Percentiles rank a stretch among this genome's conserved stretches.
phyloP scores from a whole-genome alignment of 2,329 filamentous ascomycete species.

The Clonostachys byssicola region DNA sequence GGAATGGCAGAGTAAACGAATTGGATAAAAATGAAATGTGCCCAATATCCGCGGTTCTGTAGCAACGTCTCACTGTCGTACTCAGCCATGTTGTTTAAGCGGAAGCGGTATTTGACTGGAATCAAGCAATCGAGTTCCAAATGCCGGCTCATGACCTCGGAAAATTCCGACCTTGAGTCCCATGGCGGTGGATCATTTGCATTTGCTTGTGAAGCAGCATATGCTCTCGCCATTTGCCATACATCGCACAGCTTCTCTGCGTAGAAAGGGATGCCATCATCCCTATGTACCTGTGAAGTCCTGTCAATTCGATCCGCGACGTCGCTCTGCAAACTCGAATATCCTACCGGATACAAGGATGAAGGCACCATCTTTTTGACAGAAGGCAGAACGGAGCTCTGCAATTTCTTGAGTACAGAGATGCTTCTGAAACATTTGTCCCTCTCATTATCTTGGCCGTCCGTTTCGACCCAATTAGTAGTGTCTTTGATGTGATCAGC shows the following conservation, averaged over 20 bases:
- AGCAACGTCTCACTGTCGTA: constrained; percentile 33
- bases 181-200: constrained; percentile 30
- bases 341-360: too few species aligned
- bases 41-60: constrained; percentile 43
- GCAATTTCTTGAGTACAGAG: too few species aligned
- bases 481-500: too few species aligned
- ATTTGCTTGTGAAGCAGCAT: constrained; percentile 37
- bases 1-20: constrained; percentile 48
- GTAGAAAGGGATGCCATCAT: constrained; percentile 38
- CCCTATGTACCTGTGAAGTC: constrained; percentile 4
- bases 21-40: constrained; percentile 46
- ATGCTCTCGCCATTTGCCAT: constrained; percentile 40
- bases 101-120: constrained; percentile 44
- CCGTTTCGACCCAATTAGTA: too few species aligned
- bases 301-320: too few species aligned
- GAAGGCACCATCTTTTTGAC: too few species aligned
- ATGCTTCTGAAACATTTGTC: too few species aligned
- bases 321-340: too few species aligned
- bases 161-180: constrained; percentile 47
- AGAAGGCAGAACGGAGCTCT: too few species aligned
- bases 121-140: constrained; percentile 48
- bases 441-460: too few species aligned
- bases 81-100: constrained; percentile 39
- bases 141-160: constrained; percentile 40
- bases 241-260: constrained; percentile 36